These are phyloP conservation scores for Paramyrothecium roridum DNA, from an alignment of 2,329 filamentous ascomycete species.

Conservation along the genomic window DNA sequence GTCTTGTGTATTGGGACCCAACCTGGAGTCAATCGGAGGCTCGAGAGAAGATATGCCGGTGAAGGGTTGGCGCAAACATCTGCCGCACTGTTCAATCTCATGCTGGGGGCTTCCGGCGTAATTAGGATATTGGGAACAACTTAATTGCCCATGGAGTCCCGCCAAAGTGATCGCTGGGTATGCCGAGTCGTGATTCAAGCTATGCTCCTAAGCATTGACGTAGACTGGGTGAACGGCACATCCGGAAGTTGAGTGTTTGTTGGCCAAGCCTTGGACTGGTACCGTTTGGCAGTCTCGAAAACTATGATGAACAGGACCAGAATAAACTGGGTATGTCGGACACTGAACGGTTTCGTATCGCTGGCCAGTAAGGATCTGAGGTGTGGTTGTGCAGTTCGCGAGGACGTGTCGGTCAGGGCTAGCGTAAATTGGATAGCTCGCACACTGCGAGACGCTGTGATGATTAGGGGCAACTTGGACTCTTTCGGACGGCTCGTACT, in stretches of 20 bases:
- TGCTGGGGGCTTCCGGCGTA: neutral
- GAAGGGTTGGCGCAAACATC: neutral
- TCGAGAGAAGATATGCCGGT: too few species aligned
- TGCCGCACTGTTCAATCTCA: neutral
- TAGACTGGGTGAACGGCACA: constrained; percentile 7
- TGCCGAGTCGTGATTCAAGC: neutral
- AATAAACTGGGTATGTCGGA: neutral
- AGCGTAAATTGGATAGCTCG: too few species aligned
- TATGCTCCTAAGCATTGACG: neutral
- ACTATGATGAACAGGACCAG: neutral
- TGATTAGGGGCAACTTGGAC: too few species aligned
- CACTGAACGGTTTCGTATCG: neutral
- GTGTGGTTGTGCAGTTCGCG: too few species aligned
- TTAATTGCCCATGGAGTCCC: neutral
- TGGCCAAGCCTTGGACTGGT: neutral
- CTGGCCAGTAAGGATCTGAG: too few species aligned
- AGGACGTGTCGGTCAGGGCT: too few species aligned
- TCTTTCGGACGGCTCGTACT: too few species aligned
- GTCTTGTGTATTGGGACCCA: too few species aligned
- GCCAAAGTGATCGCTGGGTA: neutral
- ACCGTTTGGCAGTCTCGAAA: neutral
- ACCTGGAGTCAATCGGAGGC: too few species aligned
- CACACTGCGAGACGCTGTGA: too few species aligned
- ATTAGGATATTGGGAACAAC: neutral
- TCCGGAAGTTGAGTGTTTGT: constrained; percentile 1